Conservation (phyloP, 306 rosid species). For the Glycine tomentella region DNA sequence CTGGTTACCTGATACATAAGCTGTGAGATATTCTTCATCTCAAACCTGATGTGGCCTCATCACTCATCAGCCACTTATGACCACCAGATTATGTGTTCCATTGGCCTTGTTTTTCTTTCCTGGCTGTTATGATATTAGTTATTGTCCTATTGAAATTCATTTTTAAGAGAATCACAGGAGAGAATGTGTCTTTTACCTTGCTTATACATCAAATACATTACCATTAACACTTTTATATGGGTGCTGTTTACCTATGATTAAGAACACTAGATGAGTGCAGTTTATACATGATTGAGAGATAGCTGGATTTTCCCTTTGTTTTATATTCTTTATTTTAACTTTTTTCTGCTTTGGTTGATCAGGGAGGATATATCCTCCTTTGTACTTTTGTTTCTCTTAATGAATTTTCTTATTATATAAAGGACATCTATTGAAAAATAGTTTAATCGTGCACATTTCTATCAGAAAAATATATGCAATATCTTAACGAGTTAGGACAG, state of each 20-base stretch:
- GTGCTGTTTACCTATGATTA: background rate
- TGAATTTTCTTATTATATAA: no score
- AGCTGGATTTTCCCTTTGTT: constrained; percentile 12
- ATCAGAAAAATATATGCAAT: no score
- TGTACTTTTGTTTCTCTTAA: no score
- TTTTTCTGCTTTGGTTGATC: constrained; percentile 8
- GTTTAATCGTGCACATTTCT: no score
- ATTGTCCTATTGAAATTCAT: background rate
- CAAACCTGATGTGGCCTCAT: background rate
- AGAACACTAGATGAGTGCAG: background rate
- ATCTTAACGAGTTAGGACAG: no score
- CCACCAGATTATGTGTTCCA: background rate
- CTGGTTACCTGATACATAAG: background rate
- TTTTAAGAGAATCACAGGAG: background rate
- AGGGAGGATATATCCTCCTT: background rate
- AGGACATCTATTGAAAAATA: no score
- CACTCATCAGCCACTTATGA: background rate
- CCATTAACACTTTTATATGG: background rate
- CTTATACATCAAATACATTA: background rate
- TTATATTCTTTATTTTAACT: background rate
- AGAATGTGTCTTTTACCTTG: constrained; percentile 3
- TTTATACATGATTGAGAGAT: background rate
- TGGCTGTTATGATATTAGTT: background rate
- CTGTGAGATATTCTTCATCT: background rate
- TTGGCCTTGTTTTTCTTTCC: background rate